Percentiles rank a stretch among this genome's conserved stretches.
Conservation (phyloP, 345 rosid species). For the Diplotaxis tenuifolia region DNA sequence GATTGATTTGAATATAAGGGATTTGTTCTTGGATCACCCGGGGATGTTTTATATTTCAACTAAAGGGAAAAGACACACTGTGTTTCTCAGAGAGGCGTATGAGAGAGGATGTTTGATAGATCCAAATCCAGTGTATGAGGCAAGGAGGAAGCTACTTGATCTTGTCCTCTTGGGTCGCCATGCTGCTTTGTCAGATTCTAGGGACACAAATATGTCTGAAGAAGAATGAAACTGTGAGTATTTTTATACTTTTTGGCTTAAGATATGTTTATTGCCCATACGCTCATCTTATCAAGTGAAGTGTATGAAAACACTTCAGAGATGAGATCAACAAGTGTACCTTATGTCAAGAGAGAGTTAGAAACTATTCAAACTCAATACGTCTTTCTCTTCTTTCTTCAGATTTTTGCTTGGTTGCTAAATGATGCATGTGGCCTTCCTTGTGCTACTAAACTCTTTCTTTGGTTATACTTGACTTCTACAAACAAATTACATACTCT, state of each 20-base stretch:
- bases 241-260: not conserved
- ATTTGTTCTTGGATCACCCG: slow-evolving; percentile 89
- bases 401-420: slow-evolving; percentile 21
- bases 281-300: slow-evolving; percentile 1
- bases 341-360: not conserved
- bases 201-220: slow-evolving; percentile 23
- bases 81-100: slow-evolving; percentile 86
- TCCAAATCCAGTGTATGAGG: slow-evolving; percentile 67
- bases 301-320: slow-evolving; percentile 1
- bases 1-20: slow-evolving; percentile 79
- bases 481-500: not conserved
- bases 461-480: not conserved
- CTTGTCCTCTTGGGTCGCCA: slow-evolving; percentile 74
- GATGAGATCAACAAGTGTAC: slow-evolving; percentile 16
- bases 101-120: slow-evolving; percentile 64
- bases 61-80: slow-evolving; percentile 76
- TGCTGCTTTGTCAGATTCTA: slow-evolving; percentile 38
- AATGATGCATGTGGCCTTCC: slow-evolving; percentile 31
- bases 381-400: slow-evolving; percentile 7
- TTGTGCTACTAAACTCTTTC: slow-evolving; percentile 17
- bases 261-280: not conserved
- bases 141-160: slow-evolving; percentile 77
- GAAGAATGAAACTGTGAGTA: slow-evolving; percentile 25
- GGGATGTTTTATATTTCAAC: slow-evolving; percentile 82
- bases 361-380: slow-evolving; percentile 12